These are phyloP conservation scores for Dissophora ornata DNA, from an alignment of 192 early-diverging fungal genomes.

Conservation along the genomic window DNA sequence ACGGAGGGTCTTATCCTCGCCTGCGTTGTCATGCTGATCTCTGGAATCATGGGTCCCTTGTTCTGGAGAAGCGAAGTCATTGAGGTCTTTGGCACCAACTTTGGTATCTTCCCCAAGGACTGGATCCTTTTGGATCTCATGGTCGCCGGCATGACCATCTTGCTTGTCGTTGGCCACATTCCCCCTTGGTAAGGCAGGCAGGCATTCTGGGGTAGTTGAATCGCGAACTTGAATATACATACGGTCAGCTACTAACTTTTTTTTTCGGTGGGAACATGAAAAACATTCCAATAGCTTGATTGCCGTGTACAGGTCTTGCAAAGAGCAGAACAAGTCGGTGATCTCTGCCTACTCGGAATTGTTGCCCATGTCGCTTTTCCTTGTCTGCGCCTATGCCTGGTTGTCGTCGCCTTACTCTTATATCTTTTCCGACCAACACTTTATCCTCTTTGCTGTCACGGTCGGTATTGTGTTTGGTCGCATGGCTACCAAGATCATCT, in stretches of 20 bases:
- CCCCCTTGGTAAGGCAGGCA: conserved; percentile 61
- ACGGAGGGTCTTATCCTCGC: conserved; percentile 84
- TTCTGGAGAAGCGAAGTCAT: conserved; percentile 44
- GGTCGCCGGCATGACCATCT: conserved; percentile 54
- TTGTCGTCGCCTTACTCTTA: conserved; percentile 73
- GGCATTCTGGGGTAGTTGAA: neutral
- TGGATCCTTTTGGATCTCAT: conserved; percentile 57
- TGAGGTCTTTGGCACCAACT: conserved; percentile 43
- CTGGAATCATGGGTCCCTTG: conserved; percentile 72
- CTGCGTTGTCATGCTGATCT: conserved; percentile 72
- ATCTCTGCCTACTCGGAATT: conserved; percentile 69
- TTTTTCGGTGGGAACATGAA: too few species aligned
- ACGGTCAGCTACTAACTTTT: too few species aligned
- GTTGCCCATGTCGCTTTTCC: conserved; percentile 72
- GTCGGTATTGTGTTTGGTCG: conserved; percentile 87
- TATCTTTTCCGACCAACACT: conserved; percentile 75
- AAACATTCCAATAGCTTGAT: too few species aligned
- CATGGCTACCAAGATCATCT: conserved; percentile 89
- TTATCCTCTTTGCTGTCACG: conserved; percentile 79
- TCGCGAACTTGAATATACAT: neutral
- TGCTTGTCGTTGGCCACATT: conserved; percentile 64
- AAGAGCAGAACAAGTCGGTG: conserved; percentile 71
- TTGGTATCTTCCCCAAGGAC: conserved; percentile 56
- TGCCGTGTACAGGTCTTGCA: conserved; percentile 62
- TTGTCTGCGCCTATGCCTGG: conserved; percentile 75